Base-by-base conservation (phyloP, 768 basidiomycete species). In the Gloeostereum incarnatum region DNA sequence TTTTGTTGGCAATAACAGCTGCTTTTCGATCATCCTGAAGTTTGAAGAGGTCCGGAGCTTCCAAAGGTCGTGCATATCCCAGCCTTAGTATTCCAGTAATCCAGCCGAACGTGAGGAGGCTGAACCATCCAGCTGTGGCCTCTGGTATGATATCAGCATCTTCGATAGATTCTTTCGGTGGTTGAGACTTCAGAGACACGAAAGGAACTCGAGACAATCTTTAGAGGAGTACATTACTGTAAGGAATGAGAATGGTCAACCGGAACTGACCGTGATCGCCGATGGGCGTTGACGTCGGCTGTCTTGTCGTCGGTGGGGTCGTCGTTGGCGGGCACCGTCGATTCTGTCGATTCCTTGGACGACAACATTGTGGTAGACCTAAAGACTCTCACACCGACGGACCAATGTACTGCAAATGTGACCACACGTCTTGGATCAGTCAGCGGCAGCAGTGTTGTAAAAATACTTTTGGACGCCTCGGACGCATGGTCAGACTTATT, bases 41-140 rank as follows among this genome's bases (percentile, higher is more conserved):
- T 56, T 76, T 83, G 67, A 81, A 92, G 3, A 93, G 65, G 57
- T 93, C 90, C 0, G 81, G 59, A 0, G 79, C 77, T 50, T 90
- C 82, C 2, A 94, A 68, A 1, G 90, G 85, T 6, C 90, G 73
- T 6, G 75, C 69, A 50, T 89, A 90, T 6, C 90, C 90, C 8
- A 90, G 62, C 7, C 62, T 55, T 45, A 93, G 68, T 17, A 92
- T 57, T 2, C 75, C 71, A 2, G 76, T 78, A 14, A 92, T 68
- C 89, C 90, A 92, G 31, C 58, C 56, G 46, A 90, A 93, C 22
- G 75, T 79, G 3, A 89, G 45, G 4, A 71, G 51, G 46, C 63
- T 70, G 44, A 76, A 68, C 54, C 74, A 69, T 26, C 67, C 64
- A 0, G 87, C 86, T 1, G 66, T 68, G 2, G 61, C 67, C 48